Evolutionary conservation across 306 rosid genomes (phyloP).

Genomic region (Corylus avellana): DNA sequence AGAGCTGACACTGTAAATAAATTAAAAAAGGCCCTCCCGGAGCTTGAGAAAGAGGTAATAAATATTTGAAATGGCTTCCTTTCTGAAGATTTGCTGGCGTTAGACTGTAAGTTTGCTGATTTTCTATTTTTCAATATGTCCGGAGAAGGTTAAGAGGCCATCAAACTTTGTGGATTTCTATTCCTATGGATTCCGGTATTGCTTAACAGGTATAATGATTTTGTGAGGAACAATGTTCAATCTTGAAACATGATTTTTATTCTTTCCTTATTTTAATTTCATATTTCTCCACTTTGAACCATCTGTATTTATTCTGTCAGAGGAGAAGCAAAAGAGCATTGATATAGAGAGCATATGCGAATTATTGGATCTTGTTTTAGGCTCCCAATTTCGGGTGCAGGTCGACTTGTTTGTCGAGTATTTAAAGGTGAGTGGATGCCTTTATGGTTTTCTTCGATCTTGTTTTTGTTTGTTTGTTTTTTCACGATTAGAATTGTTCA

Average conservation of each 20-base stretch:
- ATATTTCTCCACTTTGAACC: slow-evolving; percentile 18
- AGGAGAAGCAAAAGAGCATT: slow-evolving; percentile 99
- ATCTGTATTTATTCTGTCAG: slow-evolving; percentile 41
- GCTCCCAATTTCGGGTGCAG: slow-evolving; percentile 69
- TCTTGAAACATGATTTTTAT: neutral
- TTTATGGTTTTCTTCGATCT: slow-evolving; percentile 13
- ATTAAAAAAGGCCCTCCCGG: slow-evolving; percentile 90
- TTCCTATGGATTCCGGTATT: slow-evolving; percentile 87
- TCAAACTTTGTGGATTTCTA: slow-evolving; percentile 87
- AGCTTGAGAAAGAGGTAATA: slow-evolving; percentile 89
- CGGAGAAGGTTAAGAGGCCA: slow-evolving; percentile 75
- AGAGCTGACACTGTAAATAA: slow-evolving; percentile 83
- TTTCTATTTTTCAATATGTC: slow-evolving; percentile 27
- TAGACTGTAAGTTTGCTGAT: slow-evolving; percentile 27
- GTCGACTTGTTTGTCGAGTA: slow-evolving; percentile 77
- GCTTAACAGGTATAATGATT: slow-evolving; percentile 74
- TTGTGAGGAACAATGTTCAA: neutral
- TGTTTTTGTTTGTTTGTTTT: neutral
- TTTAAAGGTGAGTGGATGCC: slow-evolving; percentile 63
- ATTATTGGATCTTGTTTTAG: slow-evolving; percentile 81
- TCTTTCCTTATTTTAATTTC: slow-evolving; percentile 17
- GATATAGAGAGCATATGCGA: slow-evolving; percentile 95
- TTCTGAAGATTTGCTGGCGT: slow-evolving; percentile 8
- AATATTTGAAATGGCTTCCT: slow-evolving; percentile 14
- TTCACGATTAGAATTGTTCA: neutral